These are phyloP conservation scores for Phaeophleospora eucalypticola DNA, from an alignment of 2,329 filamentous ascomycete genomes.

Conservation along the genomic window DNA sequence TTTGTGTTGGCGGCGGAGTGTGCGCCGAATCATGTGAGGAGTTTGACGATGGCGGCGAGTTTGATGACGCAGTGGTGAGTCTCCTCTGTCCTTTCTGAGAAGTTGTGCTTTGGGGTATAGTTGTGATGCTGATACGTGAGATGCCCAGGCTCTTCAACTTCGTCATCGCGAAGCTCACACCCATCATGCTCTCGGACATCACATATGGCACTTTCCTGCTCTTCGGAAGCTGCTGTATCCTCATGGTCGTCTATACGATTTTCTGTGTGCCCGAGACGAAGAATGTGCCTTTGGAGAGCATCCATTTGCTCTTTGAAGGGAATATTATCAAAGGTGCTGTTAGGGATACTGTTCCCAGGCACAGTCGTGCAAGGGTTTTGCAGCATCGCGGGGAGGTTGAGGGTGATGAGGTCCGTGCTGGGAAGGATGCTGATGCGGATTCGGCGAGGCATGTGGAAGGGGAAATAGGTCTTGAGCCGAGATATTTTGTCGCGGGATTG, in stretches of 20 bases:
- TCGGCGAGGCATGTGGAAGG: slow-evolving; percentile 11
- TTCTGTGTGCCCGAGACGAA: slow-evolving; percentile 44
- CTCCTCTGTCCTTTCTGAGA: no score
- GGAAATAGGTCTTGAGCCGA: no score
- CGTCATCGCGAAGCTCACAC: slow-evolving; percentile 31
- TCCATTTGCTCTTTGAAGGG: slow-evolving; percentile 41
- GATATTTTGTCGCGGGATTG: slow-evolving; percentile 5
- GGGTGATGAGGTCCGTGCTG: slow-evolving; percentile 27
- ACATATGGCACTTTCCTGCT: slow-evolving; percentile 40
- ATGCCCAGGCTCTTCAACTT: slow-evolving; percentile 32
- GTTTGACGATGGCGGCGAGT: slow-evolving; percentile 41
- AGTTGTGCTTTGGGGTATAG: no score
- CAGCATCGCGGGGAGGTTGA: slow-evolving; percentile 29
- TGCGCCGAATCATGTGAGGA: slow-evolving; percentile 33
- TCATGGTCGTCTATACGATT: slow-evolving; percentile 41
- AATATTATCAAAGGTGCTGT: slow-evolving; percentile 39
- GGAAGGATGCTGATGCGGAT: slow-evolving; percentile 12
- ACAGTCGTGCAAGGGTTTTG: slow-evolving; percentile 36
- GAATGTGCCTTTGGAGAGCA: slow-evolving; percentile 40
- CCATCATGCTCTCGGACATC: slow-evolving; percentile 42
- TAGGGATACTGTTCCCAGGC: slow-evolving; percentile 37
- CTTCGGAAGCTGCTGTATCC: slow-evolving; percentile 39
- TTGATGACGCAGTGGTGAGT: slow-evolving; percentile 44
- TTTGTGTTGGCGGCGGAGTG: slow-evolving; percentile 42
- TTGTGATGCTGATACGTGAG: neutral